Conservation (phyloP, 163 green algal genomes). For the Trebouxiophyceae sp. region DNA sequence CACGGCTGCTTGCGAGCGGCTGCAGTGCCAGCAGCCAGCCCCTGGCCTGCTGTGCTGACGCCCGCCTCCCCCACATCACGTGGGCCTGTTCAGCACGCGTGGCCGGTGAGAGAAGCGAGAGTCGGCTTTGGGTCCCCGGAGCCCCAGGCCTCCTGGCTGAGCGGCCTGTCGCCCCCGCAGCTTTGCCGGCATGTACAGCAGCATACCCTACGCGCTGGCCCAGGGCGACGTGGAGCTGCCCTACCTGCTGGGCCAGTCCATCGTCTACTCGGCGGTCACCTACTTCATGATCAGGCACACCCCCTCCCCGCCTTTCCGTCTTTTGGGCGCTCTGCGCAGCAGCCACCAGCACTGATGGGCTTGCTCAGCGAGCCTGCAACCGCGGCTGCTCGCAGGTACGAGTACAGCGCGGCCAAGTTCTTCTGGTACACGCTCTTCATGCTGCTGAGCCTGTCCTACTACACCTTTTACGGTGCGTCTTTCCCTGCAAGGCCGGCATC, state of each 20-base stretch:
- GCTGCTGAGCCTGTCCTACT: conserved; percentile 31
- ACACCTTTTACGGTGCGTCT: conserved; percentile 39
- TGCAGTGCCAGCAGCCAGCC: too few species aligned
- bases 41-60: not conserved
- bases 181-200: conserved; percentile 17
- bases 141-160: too few species aligned
- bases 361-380: too few species aligned
- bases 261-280: conserved; percentile 33
- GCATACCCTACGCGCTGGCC: conserved; percentile 15
- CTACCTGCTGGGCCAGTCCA: conserved; percentile 18
- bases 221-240: conserved; percentile 24
- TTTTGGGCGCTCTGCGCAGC: not conserved
- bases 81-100: not conserved
- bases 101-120: too few species aligned
- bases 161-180: too few species aligned
- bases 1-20: too few species aligned
- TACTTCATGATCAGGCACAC: conserved; percentile 40
- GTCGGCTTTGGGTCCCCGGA: too few species aligned
- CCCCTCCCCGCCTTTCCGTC: not conserved
- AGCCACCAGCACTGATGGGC: too few species aligned
- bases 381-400: not conserved
- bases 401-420: not conserved
- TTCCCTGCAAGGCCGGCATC: too few species aligned
- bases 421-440: conserved; percentile 24
- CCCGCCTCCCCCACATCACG: not conserved